Percentiles rank a stretch among this genome's conserved stretches.
These are phyloP conservation scores for Dendrocalamus sinicus DNA, from an alignment of 176 grass and related monocot species.

Conservation along the genomic window DNA sequence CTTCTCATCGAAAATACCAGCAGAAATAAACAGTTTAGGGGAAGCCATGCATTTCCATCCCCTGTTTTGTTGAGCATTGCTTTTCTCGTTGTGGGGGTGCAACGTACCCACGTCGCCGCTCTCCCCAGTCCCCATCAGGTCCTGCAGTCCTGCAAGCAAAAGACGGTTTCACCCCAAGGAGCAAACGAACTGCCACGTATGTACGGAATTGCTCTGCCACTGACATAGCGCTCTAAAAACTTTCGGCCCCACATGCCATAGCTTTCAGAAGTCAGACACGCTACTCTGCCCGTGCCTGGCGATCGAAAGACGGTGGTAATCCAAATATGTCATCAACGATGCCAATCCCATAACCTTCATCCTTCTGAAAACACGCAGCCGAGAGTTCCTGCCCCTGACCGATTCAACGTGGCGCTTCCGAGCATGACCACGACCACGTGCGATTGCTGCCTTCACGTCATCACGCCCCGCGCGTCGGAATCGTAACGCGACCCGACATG, in stretches of 20 bases:
- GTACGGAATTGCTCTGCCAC: not conserved
- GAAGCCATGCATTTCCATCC: slow-evolving; percentile 3
- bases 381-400: not conserved
- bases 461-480: slow-evolving; percentile 36
- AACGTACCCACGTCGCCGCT: slow-evolving; percentile 33
- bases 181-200: not conserved
- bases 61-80: not conserved
- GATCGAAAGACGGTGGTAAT: not conserved
- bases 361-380: not conserved
- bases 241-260: slow-evolving; percentile 6
- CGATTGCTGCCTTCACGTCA: slow-evolving; percentile 47
- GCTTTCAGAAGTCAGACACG: slow-evolving; percentile 42
- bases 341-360: too few species aligned
- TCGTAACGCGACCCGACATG: slow-evolving; percentile 23
- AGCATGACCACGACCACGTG: not conserved
- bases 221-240: not conserved
- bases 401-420: slow-evolving; percentile 9
- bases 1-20: not conserved
- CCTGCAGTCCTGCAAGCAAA: slow-evolving; percentile 36
- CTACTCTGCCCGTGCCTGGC: not conserved
- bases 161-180: not conserved
- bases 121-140: slow-evolving; percentile 17
- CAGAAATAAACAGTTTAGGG: too few species aligned
- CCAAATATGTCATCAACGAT: too few species aligned
- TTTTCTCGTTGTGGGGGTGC: not conserved